phyloP scores from a whole-genome alignment of 2,329 filamentous ascomycete genomes.

The Verticillium nonalfalfae region DNA sequence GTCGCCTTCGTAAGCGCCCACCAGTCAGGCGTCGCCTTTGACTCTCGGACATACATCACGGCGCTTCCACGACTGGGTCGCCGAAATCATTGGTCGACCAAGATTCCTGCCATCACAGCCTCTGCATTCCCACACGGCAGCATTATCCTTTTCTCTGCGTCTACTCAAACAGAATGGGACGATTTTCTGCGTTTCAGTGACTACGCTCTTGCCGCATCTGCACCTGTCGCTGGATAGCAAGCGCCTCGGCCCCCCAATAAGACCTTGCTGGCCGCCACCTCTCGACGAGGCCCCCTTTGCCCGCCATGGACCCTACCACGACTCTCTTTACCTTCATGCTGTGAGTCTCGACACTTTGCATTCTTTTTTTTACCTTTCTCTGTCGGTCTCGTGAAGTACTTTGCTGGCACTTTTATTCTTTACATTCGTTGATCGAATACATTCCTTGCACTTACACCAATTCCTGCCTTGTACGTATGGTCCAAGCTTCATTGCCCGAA shows the following conservation, averaged over 20 bases:
- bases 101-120: conserved; percentile 17
- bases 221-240: not conserved
- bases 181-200: conserved; percentile 10
- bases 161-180: conserved; percentile 19
- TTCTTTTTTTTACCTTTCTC: conserved; percentile 14
- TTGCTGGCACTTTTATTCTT: conserved; percentile 9
- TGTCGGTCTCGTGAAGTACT: not conserved
- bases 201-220: not conserved
- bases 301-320: conserved; percentile 48
- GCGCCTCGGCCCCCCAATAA: conserved; percentile 10
- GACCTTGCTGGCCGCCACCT: conserved; percentile 3
- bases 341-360: conserved; percentile 41
- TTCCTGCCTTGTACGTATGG: conserved; percentile 6
- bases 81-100: conserved; percentile 17
- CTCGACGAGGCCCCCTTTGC: conserved; percentile 8
- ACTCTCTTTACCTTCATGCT: conserved; percentile 25
- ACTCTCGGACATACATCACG: conserved; percentile 16
- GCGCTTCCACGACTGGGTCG: conserved; percentile 18
- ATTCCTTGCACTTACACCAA: conserved; percentile 3
- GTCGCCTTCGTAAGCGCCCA: conserved; percentile 20
- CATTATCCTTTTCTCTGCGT: conserved; percentile 13
- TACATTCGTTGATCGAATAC: conserved; percentile 10
- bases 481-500: not conserved
- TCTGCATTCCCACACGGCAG: conserved; percentile 1
- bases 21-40: conserved; percentile 12